These are phyloP conservation scores for Chrysanthemum seticuspe DNA, from an alignment of 129 eudicot genomes.

Conservation along the genomic window DNA sequence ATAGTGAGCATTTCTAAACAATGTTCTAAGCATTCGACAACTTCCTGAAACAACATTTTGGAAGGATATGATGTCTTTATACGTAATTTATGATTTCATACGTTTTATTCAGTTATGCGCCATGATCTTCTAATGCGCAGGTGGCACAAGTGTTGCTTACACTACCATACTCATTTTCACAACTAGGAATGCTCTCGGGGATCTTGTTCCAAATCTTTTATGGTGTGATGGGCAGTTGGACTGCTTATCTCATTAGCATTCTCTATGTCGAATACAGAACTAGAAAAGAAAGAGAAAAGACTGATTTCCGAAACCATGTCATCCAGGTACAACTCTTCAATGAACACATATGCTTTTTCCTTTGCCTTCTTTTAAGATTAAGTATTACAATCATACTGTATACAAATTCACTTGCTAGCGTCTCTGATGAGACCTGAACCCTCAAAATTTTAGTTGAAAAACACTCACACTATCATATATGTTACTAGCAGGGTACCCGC, in stretches of 20 bases:
- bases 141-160: constrained; percentile 99
- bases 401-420: too few species aligned
- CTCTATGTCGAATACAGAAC: constrained; percentile 96
- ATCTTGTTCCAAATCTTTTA: constrained; percentile 80
- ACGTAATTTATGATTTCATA: background rate
- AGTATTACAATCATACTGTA: too few species aligned
- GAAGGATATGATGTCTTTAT: background rate
- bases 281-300: constrained; percentile 92
- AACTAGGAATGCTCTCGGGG: constrained; percentile 92
- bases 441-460: too few species aligned
- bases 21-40: background rate
- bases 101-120: background rate
- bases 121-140: constrained; percentile 33
- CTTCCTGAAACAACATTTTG: background rate
- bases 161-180: constrained; percentile 96
- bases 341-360: constrained; percentile 12
- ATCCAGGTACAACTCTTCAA: constrained; percentile 73
- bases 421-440: too few species aligned
- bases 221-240: constrained; percentile 95
- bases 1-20: too few species aligned
- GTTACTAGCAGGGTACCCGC: too few species aligned
- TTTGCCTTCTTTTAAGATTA: too few species aligned
- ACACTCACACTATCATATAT: too few species aligned
- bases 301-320: constrained; percentile 94
- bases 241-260: constrained; percentile 89